phyloP scores from a whole-genome alignment of 257 asterid species.

The Solanum ossicruentum region DNA sequence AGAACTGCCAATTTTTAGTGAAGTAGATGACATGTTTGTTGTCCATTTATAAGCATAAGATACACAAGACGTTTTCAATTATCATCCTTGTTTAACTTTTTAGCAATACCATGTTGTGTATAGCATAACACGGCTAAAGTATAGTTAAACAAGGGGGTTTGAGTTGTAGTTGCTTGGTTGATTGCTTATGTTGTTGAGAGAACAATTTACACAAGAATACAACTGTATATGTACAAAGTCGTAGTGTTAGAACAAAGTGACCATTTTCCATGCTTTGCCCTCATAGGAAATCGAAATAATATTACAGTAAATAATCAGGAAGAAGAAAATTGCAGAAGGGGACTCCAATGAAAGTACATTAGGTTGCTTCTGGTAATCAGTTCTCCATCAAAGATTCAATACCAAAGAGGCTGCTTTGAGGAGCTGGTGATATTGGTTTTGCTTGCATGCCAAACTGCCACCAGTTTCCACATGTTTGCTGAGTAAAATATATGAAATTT shows the following conservation, averaged over 20 bases:
- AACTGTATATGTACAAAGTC: no score
- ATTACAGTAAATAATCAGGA: neutral
- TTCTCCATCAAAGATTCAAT: neutral
- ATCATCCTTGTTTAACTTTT: no score
- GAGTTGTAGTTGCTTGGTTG: neutral
- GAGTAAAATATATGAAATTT: conserved; percentile 5
- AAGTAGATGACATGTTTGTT: no score
- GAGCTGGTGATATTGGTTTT: neutral
- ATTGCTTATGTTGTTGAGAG: neutral
- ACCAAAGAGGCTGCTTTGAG: neutral
- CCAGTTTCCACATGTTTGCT: conserved; percentile 7
- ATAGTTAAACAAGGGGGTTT: neutral
- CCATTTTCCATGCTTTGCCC: neutral
- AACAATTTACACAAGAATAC: neutral
- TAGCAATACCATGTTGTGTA: neutral
- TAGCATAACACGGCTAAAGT: neutral
- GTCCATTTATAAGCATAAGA: no score
- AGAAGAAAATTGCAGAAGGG: neutral
- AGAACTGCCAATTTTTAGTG: no score
- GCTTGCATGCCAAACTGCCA: conserved; percentile 11
- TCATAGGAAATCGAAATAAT: neutral
- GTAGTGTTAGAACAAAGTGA: neutral
- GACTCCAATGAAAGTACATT: neutral
- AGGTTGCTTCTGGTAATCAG: neutral
- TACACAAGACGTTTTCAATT: no score